phyloP scores from a whole-genome alignment of 108 stramenopile species.

The Nannochloropsis granulata region DNA sequence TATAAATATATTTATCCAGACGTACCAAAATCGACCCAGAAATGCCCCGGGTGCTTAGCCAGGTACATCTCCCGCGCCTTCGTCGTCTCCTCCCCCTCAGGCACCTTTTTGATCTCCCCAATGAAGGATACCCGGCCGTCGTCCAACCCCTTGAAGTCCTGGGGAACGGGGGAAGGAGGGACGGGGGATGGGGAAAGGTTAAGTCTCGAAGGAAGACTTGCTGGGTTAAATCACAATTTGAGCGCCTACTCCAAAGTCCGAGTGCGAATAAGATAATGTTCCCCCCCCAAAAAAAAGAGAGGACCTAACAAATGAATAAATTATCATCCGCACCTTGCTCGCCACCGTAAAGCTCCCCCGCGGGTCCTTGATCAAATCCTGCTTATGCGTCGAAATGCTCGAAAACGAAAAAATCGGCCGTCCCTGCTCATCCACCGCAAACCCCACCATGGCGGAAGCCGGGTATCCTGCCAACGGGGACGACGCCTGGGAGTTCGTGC shows the following conservation, averaged over 20 bases:
- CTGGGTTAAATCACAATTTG: too few species aligned
- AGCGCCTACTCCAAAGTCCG: too few species aligned
- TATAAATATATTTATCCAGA: background rate
- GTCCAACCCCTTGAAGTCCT: constrained; percentile 61
- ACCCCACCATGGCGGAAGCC: constrained; percentile 77
- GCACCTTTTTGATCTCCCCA: constrained; percentile 53
- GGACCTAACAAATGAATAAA: background rate
- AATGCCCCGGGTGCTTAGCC: constrained; percentile 72
- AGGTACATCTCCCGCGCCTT: constrained; percentile 54
- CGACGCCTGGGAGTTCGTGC: constrained; percentile 27
- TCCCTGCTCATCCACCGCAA: constrained; percentile 68
- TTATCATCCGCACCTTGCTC: constrained; percentile 62
- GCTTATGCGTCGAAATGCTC: constrained; percentile 78
- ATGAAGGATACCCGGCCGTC: constrained; percentile 84
- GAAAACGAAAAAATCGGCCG: constrained; percentile 74
- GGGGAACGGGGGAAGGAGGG: background rate
- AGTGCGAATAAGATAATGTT: background rate
- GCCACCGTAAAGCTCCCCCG: constrained; percentile 64
- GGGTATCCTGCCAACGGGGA: constrained; percentile 52
- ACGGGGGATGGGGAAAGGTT: background rate
- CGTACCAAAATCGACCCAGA: constrained; percentile 76
- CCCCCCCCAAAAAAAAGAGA: background rate
- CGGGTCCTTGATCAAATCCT: constrained; percentile 62
- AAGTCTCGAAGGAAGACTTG: background rate
- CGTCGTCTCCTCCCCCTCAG: constrained; percentile 31